Evolutionary conservation across 2,329 filamentous ascomycete genomes (phyloP), one percentile per base, ranked within the genome.

Genomic region (Diaporthe sp.): DNA sequence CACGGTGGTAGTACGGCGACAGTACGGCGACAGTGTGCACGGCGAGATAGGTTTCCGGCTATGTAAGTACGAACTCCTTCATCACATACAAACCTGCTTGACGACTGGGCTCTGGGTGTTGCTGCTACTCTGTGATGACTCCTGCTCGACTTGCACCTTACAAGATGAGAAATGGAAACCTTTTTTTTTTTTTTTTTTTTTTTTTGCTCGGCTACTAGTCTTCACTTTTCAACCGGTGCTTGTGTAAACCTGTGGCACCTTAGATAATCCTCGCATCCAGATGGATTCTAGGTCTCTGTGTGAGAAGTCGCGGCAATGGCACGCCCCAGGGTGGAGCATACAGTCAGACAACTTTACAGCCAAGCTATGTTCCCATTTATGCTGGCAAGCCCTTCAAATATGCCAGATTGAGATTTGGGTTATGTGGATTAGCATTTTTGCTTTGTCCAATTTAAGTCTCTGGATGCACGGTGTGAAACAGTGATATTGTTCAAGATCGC

Each of bases 61-160:
- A 34, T 1, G 63, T 53, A 68, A 68, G 44, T 53, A 39, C 53
- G 12, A 49, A 15, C n/a, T 2, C 31, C 63, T 44, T 25, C 34
- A 28, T 31, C 20, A 6, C 28, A 68, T 4, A 51, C 8, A 20
- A 9, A 22, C 12, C 63, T 37, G 31, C 63, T 53, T 68, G 63
- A 53, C 63, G 47, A 68, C 47, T 68, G 63, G 63, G 12, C 31
- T 68, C n/a, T 68, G 63, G 63, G 63, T 37, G 17, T 15, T 53
- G 28, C n/a, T 68, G 28, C 34, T 49, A 49, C 44, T 31, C 25
- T 51, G 20, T 67, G 44, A 67, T 49, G 25, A 51, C 25, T 51
- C 0, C 60, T 65, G 20, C 8, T 49, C 20, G 28, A 28, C 44
- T 49, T 22, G 1, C 20, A 47, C 2, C 17, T 22, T 15, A 47